A percentile compares a stretch with the other conserved stretches of the same genome.
Conservation (phyloP, 1,139 yeast species). For the Williopsis jadinii region DNA sequence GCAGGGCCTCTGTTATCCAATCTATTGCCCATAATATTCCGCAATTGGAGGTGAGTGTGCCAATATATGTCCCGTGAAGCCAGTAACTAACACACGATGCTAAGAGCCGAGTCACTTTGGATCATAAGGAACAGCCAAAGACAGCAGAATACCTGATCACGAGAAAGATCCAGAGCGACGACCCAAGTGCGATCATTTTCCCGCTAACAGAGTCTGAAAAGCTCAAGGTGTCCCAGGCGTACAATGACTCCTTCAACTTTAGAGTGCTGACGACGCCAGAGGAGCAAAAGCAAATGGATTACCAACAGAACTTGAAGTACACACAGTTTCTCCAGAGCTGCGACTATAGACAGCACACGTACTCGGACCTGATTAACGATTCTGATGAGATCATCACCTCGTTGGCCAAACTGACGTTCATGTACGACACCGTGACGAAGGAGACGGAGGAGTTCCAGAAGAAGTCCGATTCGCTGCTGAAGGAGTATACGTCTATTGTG, state of each 20-base stretch:
- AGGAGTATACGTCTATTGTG: slow-evolving; percentile 41
- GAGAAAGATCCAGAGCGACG: no score
- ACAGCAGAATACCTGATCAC: no score
- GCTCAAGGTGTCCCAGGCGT: slow-evolving; percentile 28
- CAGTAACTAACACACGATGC: no score
- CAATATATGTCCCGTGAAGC: background rate
- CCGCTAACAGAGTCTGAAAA: slow-evolving; percentile 37
- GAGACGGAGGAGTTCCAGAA: slow-evolving; percentile 62
- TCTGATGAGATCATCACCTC: slow-evolving; percentile 35
- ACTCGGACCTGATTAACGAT: slow-evolving; percentile 32
- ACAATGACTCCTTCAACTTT: slow-evolving; percentile 32
- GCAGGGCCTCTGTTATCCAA: slow-evolving; percentile 48
- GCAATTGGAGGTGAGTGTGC: slow-evolving; percentile 12
- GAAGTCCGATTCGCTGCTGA: slow-evolving; percentile 47
- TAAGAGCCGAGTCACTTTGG: slow-evolving; percentile 3
- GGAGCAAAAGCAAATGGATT: slow-evolving; percentile 24
- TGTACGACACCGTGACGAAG: slow-evolving; percentile 47
- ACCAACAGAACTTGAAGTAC: slow-evolving; percentile 27
- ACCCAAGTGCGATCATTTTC: no score
- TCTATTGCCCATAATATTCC: slow-evolving; percentile 29
- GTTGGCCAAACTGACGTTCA: slow-evolving; percentile 38
- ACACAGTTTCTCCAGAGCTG: slow-evolving; percentile 38
- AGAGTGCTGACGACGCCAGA: slow-evolving; percentile 18
- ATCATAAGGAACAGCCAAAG: background rate
- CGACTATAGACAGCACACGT: slow-evolving; percentile 25